Evolutionary conservation across 2,329 filamentous ascomycete species (phyloP), one percentile per base, ranked within the genome.

Genomic region (Cladosporium sp.): DNA sequence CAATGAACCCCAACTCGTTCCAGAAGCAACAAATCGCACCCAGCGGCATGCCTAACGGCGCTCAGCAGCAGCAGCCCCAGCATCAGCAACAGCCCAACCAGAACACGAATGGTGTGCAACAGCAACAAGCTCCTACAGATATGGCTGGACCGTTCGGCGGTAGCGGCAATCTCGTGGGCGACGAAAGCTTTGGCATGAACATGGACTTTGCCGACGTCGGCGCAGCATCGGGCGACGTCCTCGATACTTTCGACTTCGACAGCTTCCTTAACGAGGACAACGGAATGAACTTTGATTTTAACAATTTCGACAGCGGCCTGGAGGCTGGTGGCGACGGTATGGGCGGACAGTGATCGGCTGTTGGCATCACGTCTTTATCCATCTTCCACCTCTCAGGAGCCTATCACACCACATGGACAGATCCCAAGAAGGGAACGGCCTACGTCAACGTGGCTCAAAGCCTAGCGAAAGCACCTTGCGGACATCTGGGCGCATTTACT

Each of bases 231-330:
- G 59, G 81, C 82, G 78, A 91, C 85, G 81, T 89, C 80, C 77
- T 84, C 77, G 66, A 85, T 76, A 74, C 81, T 81, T 87, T 88
- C 69, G 84, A 88, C 71, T 88, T 88, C 69, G 85, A 87, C 68
- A 84, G 81, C 15, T 88, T 87, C 75, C 75, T 88, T 66, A 83
- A 80, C 28, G 76, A 77, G 39, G 67, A 64, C 38, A 70, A 65
- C 9, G 72, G 78, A 40, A 51, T 42, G 37, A 64, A 61, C 8
- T 74, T 75, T 59, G 72, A 74, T 58, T 45, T 45, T 28, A 43
- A 43, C 42, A 52, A n/a, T 19, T 59, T 59, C 36, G 56, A 59
- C 28, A 37, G 19, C 30, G 49, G 56, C 1, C 30, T 59, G 30
- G 56, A 59, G 20, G 56, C 56, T 51, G 50, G 47, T 19, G 56